Conservation (phyloP, 441 rosid species). For the Euphorbia corollata region DNA sequence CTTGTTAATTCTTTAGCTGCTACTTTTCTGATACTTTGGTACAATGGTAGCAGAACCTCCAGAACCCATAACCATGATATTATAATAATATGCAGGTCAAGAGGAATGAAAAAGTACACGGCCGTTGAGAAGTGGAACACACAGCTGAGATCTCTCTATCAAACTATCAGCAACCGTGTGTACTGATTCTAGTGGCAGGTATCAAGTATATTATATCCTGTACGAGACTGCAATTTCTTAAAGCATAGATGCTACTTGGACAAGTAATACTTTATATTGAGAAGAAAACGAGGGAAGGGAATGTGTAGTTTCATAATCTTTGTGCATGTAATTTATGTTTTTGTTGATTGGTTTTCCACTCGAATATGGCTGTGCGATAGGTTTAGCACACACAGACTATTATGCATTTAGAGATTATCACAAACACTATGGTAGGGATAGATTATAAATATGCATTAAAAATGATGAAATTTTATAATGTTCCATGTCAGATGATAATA, state of each 20-base stretch:
- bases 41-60: neutral
- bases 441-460: too few species aligned
- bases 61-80: neutral
- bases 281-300: constrained; percentile 6
- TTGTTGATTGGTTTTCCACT: too few species aligned
- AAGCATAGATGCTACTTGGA: constrained; percentile 11
- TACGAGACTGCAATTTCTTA: constrained; percentile 1
- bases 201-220: neutral
- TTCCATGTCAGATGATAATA: too few species aligned
- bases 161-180: constrained; percentile 62
- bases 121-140: constrained; percentile 96
- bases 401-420: too few species aligned
- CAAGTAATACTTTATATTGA: neutral
- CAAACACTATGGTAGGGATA: too few species aligned
- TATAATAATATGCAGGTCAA: constrained; percentile 46
- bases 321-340: too few species aligned
- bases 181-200: constrained; percentile 24
- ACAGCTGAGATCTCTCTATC: constrained; percentile 68
- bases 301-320: constrained; percentile 10
- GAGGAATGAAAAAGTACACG: constrained; percentile 85
- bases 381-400: too few species aligned
- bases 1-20: neutral
- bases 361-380: too few species aligned
- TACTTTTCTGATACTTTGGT: neutral
- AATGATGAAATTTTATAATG: too few species aligned